These are phyloP conservation scores for Viola odorata DNA, from an alignment of 345 rosid species.

Conservation along the genomic window DNA sequence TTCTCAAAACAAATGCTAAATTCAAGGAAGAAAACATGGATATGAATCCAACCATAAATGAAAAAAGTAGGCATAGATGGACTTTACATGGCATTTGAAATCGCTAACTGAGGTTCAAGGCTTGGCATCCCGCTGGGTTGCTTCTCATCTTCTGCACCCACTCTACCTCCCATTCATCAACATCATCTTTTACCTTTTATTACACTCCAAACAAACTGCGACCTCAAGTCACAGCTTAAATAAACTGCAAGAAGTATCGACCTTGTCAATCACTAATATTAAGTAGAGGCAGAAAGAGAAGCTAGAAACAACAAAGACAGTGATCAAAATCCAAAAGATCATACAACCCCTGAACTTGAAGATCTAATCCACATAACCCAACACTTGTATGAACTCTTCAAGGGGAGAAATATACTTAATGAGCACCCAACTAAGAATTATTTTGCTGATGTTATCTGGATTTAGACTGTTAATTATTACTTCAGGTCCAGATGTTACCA, in stretches of 20 bases:
- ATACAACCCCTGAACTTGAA: too few species aligned
- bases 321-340: not conserved
- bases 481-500: too few species aligned
- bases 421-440: too few species aligned
- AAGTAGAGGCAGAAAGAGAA: not conserved
- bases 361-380: too few species aligned
- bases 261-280: conserved; percentile 2
- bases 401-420: too few species aligned
- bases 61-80: not conserved
- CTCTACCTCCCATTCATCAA: conserved; percentile 22
- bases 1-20: too few species aligned
- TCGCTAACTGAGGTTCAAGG: conserved; percentile 29
- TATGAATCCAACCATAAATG: not conserved
- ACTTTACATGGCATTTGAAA: conserved; percentile 30
- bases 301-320: not conserved
- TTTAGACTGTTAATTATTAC: too few species aligned
- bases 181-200: conserved; percentile 11
- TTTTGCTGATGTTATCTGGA: too few species aligned
- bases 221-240: conserved; percentile 7
- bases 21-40: not conserved
- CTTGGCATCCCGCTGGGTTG: conserved; percentile 36
- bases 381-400: too few species aligned
- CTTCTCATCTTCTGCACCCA: conserved; percentile 33
- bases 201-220: conserved; percentile 16
- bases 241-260: conserved; percentile 7